Evolutionary conservation across 2,329 filamentous ascomycete genomes (phyloP).

Genomic region (Fusarium domesticum): DNA sequence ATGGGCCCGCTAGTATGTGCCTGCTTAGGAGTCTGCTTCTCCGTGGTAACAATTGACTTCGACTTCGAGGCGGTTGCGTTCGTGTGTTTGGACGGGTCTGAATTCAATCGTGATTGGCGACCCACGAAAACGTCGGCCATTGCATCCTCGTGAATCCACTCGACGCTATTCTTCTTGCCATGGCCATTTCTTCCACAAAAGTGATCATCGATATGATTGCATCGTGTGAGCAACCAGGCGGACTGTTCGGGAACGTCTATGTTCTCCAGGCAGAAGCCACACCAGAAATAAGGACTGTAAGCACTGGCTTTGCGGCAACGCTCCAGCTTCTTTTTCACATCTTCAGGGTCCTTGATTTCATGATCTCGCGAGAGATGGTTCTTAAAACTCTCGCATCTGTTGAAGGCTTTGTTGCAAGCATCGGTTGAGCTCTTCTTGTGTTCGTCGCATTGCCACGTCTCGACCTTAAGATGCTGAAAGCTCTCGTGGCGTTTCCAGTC

Average conservation of each 20-base stretch:
- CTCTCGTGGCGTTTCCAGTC: conserved; percentile 93
- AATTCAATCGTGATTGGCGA: conserved; percentile 1
- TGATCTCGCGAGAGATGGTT: conserved; percentile 59
- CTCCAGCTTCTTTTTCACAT: conserved; percentile 45
- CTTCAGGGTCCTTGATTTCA: conserved; percentile 28
- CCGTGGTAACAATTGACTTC: too few species aligned
- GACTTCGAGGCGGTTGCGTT: too few species aligned
- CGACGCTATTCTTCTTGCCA: conserved; percentile 44
- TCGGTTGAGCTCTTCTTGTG: conserved; percentile 13
- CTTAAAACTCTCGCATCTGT: conserved; percentile 57
- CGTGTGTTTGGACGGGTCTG: conserved; percentile 4
- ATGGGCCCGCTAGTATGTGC: too few species aligned
- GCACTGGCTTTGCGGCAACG: conserved; percentile 62
- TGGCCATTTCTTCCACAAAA: conserved; percentile 51
- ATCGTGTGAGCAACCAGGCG: conserved; percentile 56
- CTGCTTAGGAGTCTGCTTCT: too few species aligned
- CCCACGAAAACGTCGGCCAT: conserved; percentile 1
- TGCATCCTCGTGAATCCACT: conserved; percentile 50
- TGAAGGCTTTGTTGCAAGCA: conserved; percentile 57
- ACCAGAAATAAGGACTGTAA: conserved; percentile 72
- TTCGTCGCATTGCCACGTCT: conserved; percentile 68
- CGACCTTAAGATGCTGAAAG: conserved; percentile 68
- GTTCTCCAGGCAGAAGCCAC: conserved; percentile 70
- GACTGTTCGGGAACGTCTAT: conserved; percentile 44
- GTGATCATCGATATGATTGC: conserved; percentile 74